Conservation (phyloP, 2,329 filamentous ascomycete species). For the Epichloe sibirici region DNA sequence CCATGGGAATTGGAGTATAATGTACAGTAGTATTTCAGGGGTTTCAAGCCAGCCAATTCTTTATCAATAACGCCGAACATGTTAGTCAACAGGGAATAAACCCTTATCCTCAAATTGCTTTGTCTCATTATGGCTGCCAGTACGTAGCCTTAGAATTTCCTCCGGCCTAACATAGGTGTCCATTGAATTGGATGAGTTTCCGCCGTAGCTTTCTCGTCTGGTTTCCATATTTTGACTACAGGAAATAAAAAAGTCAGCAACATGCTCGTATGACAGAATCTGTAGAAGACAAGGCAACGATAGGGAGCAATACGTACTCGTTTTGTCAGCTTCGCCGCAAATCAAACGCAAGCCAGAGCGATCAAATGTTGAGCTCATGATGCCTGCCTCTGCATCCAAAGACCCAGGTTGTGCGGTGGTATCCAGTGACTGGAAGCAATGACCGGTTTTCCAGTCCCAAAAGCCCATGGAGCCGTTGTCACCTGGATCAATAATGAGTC, state of each 20-base stretch:
- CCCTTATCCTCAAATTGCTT: background rate
- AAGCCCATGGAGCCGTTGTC: constrained; percentile 96
- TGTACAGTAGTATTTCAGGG: constrained; percentile 14
- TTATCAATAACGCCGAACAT: background rate
- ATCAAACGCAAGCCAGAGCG: constrained; percentile 79
- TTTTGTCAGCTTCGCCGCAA: constrained; percentile 93
- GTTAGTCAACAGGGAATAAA: background rate
- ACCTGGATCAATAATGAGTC: constrained; percentile 20
- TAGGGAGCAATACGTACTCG: constrained; percentile 39
- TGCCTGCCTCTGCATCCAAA: constrained; percentile 82
- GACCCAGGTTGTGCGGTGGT: constrained; percentile 90
- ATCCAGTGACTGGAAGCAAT: constrained; percentile 81
- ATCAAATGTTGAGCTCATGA: constrained; percentile 92
- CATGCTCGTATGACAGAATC: constrained; percentile 13
- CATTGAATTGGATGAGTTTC: constrained; percentile 88
- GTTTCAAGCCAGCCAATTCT: background rate
- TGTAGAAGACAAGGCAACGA: background rate
- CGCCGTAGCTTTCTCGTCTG: constrained; percentile 78
- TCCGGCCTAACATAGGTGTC: constrained; percentile 68
- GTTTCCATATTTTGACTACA: constrained; percentile 90
- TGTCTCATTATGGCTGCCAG: background rate
- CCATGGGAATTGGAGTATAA: constrained; percentile 50
- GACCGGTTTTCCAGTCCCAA: constrained; percentile 97
- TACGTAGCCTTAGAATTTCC: constrained; percentile 48
- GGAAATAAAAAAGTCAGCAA: constrained; percentile 38